Evolutionary conservation across 331 rosid genomes (phyloP).

Genomic region (Cydonia oblonga): DNA sequence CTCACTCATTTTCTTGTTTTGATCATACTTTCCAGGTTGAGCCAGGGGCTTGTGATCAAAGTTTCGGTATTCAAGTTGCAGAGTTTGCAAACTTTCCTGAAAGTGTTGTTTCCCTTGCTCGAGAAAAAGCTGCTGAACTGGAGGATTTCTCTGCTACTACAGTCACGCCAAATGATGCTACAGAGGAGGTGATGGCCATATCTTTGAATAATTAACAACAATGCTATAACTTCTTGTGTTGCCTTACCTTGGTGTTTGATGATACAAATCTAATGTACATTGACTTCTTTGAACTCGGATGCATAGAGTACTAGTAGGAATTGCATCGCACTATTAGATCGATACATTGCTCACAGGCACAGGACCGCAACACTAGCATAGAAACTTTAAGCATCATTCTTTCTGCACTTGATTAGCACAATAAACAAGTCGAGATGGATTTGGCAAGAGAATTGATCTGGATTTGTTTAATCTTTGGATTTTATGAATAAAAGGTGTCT

Average conservation of each 20-base stretch:
- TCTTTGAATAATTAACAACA: background rate
- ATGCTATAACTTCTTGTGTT: constrained; percentile 5
- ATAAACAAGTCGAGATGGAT: background rate
- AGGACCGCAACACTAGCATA: background rate
- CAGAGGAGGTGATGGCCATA: constrained; percentile 38
- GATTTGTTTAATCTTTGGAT: background rate
- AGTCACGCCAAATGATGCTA: constrained; percentile 24
- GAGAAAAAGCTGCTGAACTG: constrained; percentile 92
- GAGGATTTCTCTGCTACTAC: constrained; percentile 80
- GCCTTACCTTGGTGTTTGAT: background rate
- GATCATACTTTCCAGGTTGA: constrained; percentile 57
- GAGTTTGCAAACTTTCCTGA: constrained; percentile 95
- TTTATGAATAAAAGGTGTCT: background rate
- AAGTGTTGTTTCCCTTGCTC: constrained; percentile 76
- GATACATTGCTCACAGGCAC: background rate
- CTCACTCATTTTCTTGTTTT: constrained; percentile 3
- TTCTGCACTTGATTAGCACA: background rate
- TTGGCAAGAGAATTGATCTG: background rate
- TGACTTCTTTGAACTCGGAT: background rate
- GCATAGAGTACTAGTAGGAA: background rate
- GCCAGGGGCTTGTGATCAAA: constrained; percentile 97
- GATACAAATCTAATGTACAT: background rate
- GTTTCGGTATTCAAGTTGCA: constrained; percentile 96
- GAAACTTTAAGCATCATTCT: background rate
- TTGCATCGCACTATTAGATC: background rate